phyloP scores from a whole-genome alignment of 2,329 filamentous ascomycete genomes.

The Colletotrichum sp. region DNA sequence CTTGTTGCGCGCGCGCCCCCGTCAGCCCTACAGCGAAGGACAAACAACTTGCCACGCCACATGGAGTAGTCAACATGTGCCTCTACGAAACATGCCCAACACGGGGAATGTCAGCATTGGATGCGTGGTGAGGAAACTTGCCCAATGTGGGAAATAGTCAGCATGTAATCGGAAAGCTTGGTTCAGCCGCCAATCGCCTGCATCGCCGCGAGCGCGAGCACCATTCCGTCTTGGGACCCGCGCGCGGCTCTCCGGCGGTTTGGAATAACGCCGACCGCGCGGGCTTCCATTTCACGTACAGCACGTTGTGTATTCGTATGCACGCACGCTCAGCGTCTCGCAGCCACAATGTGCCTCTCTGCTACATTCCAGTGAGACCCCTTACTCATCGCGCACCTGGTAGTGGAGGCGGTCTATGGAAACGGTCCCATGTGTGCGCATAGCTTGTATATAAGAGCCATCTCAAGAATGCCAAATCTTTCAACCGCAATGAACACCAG shows the following conservation, averaged over 20 bases:
- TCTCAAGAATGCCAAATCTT: background rate
- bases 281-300: background rate
- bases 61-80: background rate
- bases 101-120: background rate
- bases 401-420: background rate
- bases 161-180: background rate
- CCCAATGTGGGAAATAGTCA: background rate
- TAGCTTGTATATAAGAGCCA: background rate
- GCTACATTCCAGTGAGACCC: background rate
- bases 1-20: background rate
- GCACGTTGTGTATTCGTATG: background rate
- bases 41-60: background rate
- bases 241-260: background rate
- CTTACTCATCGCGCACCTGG: background rate
- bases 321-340: background rate
- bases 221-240: background rate
- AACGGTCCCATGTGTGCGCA: background rate
- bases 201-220: background rate
- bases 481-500: background rate
- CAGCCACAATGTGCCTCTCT: background rate
- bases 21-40: background rate
- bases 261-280: background rate
- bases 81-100: background rate
- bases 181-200: background rate
- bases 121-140: background rate